Conservation (phyloP, 345 rosid genomes). For the Psidium guajava region DNA sequence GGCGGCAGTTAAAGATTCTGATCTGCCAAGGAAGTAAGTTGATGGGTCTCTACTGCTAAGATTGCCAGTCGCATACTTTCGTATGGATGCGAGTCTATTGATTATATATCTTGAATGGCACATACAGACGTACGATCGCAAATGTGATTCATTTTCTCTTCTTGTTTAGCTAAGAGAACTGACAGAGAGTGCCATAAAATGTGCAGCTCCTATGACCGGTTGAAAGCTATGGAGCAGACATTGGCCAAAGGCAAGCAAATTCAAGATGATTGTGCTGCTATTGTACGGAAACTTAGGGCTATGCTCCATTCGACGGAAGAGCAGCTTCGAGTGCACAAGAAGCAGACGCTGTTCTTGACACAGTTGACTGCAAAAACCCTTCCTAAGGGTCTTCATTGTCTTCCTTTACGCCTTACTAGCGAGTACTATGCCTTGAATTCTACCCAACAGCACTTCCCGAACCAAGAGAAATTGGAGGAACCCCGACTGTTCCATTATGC, state of each 20-base stretch:
- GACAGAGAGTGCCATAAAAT: neutral
- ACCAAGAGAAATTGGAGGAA: conserved; percentile 71
- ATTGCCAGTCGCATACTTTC: neutral
- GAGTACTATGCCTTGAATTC: conserved; percentile 61
- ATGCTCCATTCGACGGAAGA: conserved; percentile 97
- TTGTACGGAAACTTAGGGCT: conserved; percentile 88
- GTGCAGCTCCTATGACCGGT: conserved; percentile 58
- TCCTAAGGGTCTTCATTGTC: conserved; percentile 98
- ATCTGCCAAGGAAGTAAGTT: conserved; percentile 66
- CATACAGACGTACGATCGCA: neutral
- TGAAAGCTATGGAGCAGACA: conserved; percentile 82
- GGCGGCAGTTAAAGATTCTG: conserved; percentile 72
- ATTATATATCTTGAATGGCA: neutral
- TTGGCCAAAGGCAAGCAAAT: conserved; percentile 77
- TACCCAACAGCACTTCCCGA: conserved; percentile 55
- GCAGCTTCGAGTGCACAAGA: conserved; percentile 90
- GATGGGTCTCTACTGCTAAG: neutral
- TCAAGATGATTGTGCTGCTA: conserved; percentile 78
- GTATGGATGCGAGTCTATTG: neutral
- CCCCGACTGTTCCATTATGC: conserved; percentile 71
- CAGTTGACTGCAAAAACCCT: conserved; percentile 93
- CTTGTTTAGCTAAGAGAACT: neutral
- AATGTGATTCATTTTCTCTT: neutral
- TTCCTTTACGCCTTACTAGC: conserved; percentile 83
- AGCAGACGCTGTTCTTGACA: conserved; percentile 86